Percentiles rank a stretch among this genome's conserved stretches.
Evolutionary conservation across 345 rosid genomes (phyloP).

Genomic region (Noccaea caerulescens): DNA sequence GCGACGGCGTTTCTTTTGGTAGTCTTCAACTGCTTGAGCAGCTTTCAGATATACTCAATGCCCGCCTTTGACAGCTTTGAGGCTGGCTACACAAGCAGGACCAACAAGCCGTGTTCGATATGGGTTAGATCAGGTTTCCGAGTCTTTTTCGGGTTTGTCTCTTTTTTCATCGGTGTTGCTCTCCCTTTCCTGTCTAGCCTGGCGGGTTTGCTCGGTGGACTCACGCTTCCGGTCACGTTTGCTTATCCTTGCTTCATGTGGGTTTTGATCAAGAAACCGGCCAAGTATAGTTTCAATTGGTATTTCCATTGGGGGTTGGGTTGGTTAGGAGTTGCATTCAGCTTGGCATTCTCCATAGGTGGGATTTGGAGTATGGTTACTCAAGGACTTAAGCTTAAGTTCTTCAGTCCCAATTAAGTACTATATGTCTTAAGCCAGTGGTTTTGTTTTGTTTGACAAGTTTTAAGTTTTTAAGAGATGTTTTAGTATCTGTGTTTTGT

Average conservation of each 20-base stretch:
- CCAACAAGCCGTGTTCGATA: constrained; percentile 91
- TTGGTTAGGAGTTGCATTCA: constrained; percentile 89
- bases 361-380: constrained; percentile 92
- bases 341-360: constrained; percentile 91
- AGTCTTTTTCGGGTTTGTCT: constrained; percentile 79
- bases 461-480: constrained; percentile 17
- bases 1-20: constrained; percentile 87
- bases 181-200: constrained; percentile 92
- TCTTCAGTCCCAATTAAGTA: constrained; percentile 74
- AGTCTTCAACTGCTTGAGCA: constrained; percentile 87
- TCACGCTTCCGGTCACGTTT: constrained; percentile 90
- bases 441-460: constrained; percentile 27
- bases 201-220: constrained; percentile 91
- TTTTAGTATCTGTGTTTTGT: constrained; percentile 25
- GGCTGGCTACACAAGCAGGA: constrained; percentile 92
- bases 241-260: constrained; percentile 99
- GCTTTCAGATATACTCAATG: constrained; percentile 98
- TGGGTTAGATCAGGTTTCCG: constrained; percentile 97
- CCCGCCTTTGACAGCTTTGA: constrained; percentile 95
- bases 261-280: constrained; percentile 82
- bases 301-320: constrained; percentile 94
- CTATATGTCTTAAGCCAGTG: constrained; percentile 9
- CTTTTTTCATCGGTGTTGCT: constrained; percentile 90
- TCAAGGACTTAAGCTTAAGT: constrained; percentile 82
- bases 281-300: constrained; percentile 90